Evolutionary conservation across 768 basidiomycete genomes (phyloP).

Genomic region (Leucogyrophana mollusca): DNA sequence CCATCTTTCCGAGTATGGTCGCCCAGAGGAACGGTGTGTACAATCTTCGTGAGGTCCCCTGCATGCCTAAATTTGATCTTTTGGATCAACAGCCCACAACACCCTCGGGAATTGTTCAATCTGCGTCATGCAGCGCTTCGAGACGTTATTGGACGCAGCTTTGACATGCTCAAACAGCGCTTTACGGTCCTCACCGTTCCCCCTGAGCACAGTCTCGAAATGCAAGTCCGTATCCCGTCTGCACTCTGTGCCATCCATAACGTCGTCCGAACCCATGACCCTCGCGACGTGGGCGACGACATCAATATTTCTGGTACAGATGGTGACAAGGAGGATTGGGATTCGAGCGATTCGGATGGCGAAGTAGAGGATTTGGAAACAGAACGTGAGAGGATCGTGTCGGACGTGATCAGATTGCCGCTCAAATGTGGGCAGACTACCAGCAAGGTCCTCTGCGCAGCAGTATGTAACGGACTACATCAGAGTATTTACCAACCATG

Average conservation of each 20-base stretch:
- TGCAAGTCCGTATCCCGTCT: conserved; percentile 21
- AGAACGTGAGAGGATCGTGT: background rate
- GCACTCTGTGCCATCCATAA: conserved; percentile 24
- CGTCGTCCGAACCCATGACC: conserved; percentile 16
- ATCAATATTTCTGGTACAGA: background rate
- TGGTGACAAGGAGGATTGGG: no score
- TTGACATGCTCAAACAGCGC: conserved; percentile 18
- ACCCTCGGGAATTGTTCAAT: conserved; percentile 21
- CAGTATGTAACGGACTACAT: no score
- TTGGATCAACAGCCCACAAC: conserved; percentile 11
- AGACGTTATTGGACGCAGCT: conserved; percentile 20
- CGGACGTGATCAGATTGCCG: conserved; percentile 12
- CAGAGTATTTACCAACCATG: no score
- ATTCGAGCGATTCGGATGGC: no score
- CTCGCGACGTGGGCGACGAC: conserved; percentile 4
- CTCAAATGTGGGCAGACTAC: conserved; percentile 19
- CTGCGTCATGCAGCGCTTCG: conserved; percentile 18
- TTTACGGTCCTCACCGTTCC: conserved; percentile 13
- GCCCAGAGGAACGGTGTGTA: background rate
- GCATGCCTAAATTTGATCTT: background rate
- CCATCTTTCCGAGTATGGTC: conserved; percentile 35
- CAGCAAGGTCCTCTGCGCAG: no score
- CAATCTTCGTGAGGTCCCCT: no score
- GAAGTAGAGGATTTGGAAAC: background rate
- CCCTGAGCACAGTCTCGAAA: conserved; percentile 9